Percentiles rank a stretch among this genome's conserved stretches.
These are phyloP conservation scores for Echites panduratus DNA, from an alignment of 257 asterid genomes.

Conservation along the genomic window DNA sequence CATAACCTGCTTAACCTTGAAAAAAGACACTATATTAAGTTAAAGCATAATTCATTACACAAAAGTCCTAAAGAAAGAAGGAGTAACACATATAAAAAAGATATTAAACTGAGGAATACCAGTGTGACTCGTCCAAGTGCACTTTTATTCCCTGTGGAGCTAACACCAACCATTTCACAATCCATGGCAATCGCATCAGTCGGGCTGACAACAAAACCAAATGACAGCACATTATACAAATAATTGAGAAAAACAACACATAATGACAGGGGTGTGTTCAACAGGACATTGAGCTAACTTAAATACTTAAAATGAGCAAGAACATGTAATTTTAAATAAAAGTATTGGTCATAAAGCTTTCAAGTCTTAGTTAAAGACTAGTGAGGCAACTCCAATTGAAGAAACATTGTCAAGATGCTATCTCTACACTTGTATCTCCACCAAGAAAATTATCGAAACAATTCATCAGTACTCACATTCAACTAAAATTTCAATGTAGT, in stretches of 20 bases:
- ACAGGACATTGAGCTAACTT: not conserved
- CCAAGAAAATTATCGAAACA: too few relatives aligned
- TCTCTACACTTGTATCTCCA: not conserved
- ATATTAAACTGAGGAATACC: constrained; percentile 43
- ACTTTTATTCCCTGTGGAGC: constrained; percentile 73
- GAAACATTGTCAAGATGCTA: not conserved
- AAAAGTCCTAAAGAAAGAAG: not conserved
- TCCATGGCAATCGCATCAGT: constrained; percentile 85
- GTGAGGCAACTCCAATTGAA: not conserved
- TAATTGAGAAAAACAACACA: not conserved
- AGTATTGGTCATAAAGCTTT: not conserved
- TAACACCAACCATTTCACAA: constrained; percentile 97
- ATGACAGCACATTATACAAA: not conserved
- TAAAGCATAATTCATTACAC: not conserved
- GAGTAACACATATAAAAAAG: not conserved
- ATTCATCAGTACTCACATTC: not conserved
- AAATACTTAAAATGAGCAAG: not conserved
- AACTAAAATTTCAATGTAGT: not conserved
- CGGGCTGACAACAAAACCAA: constrained; percentile 36
- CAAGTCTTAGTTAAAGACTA: not conserved
- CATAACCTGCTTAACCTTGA: not conserved
- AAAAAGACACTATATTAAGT: not conserved
- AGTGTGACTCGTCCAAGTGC: constrained; percentile 93
- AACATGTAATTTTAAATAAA: not conserved
- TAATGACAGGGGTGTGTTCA: not conserved